phyloP scores from a whole-genome alignment of 176 grass and related monocot species.

The Oryza nivara region DNA sequence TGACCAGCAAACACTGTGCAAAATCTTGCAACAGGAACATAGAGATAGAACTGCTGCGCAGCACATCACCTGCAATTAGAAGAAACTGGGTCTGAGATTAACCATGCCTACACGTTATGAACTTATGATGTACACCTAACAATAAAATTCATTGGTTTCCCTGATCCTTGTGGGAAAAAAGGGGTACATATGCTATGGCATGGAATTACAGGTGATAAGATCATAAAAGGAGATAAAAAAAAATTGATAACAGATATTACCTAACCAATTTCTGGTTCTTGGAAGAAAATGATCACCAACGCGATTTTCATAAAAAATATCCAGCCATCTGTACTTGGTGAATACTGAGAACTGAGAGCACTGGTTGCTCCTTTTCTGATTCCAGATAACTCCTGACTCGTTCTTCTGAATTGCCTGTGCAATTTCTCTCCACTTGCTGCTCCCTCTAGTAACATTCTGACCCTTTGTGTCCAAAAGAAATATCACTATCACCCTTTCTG shows the following conservation, averaged over 20 bases:
- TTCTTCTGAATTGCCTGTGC: neutral
- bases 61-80: conserved; percentile 5
- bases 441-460: neutral
- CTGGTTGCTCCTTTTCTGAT: neutral
- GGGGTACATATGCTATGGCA: neutral
- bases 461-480: neutral
- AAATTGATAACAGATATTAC: neutral
- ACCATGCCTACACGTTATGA: neutral
- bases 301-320: neutral
- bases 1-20: neutral
- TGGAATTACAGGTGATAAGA: neutral
- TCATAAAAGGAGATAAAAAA: neutral
- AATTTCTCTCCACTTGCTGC: neutral
- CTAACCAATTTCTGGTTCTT: neutral
- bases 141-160: neutral
- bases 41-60: neutral
- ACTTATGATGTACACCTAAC: conserved; percentile 5
- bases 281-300: neutral
- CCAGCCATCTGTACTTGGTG: neutral
- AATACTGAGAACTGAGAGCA: neutral
- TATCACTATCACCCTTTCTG: neutral
- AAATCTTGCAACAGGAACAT: neutral
- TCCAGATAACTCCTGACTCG: neutral
- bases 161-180: neutral
- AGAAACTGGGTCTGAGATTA: neutral